Conservation (phyloP, 495 filamentous ascomycete species). For the Tuber microsphaerosporum region DNA sequence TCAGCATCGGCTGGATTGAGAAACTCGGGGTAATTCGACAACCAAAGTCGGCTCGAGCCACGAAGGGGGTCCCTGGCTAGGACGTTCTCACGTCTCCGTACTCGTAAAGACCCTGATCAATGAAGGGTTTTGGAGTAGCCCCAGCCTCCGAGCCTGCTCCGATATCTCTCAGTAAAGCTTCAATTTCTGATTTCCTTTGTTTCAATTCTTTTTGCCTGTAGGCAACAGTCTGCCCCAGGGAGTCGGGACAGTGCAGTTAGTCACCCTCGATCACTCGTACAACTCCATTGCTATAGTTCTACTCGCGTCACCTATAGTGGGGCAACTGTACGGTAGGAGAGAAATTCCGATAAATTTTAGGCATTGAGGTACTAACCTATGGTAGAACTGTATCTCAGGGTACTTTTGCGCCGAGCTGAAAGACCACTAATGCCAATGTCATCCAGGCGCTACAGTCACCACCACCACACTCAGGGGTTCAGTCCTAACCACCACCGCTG, state of each 20-base stretch:
- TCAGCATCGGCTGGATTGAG: background rate
- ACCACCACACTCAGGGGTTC: background rate
- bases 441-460: background rate
- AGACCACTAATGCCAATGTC: background rate
- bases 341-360: background rate
- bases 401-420: background rate
- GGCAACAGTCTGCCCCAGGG: background rate
- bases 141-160: too few relatives aligned
- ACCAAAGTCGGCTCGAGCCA: background rate
- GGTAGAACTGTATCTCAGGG: background rate
- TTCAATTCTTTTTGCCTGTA: background rate
- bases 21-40: background rate
- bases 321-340: background rate
- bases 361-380: background rate
- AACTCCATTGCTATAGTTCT: background rate
- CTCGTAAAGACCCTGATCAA: background rate
- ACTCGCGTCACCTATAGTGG: background rate
- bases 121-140: background rate
- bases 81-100: background rate
- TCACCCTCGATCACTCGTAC: background rate
- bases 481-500: slow-evolving; percentile 25
- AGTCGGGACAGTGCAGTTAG: background rate
- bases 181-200: background rate
- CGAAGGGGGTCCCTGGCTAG: background rate
- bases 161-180: background rate